These are phyloP conservation scores for Schizothecium vesticola DNA, from an alignment of 495 filamentous ascomycete species.

Conservation along the genomic window DNA sequence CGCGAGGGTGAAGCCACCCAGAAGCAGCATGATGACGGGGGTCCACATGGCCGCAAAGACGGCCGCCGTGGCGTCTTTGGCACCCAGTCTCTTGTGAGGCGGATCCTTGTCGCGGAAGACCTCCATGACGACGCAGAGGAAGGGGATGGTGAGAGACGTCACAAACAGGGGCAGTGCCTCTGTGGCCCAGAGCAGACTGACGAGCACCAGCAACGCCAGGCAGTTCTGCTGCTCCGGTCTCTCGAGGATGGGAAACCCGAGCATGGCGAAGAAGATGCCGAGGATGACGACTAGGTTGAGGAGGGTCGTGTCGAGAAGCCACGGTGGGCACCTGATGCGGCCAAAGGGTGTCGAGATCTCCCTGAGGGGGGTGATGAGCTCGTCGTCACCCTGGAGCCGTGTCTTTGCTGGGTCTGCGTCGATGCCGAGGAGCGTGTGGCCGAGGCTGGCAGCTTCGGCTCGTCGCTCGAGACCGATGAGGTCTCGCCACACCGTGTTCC, in stretches of 20 bases:
- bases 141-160: conserved; percentile 88
- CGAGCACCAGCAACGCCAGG: conserved; percentile 86
- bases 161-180: conserved; percentile 97
- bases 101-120: conserved; percentile 75
- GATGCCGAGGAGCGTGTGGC: conserved; percentile 72
- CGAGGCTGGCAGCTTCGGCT: conserved; percentile 90
- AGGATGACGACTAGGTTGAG: conserved; percentile 68
- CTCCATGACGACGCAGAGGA: conserved; percentile 79
- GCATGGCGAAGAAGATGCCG: conserved; percentile 63
- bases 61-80: conserved; percentile 69
- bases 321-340: conserved; percentile 64
- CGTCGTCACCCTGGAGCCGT: conserved; percentile 77
- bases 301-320: conserved; percentile 79
- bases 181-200: conserved; percentile 93
- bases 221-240: conserved; percentile 91
- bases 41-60: conserved; percentile 98
- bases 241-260: conserved; percentile 72
- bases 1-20: conserved; percentile 94
- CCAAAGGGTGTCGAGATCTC: conserved; percentile 79
- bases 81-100: conserved; percentile 61
- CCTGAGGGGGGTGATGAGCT: conserved; percentile 47
- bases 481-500: conserved; percentile 97
- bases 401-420: conserved; percentile 63
- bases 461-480: conserved; percentile 98
- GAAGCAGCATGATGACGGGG: conserved; percentile 95